Base-by-base conservation (phyloP, 2,329 filamentous ascomycete genomes). In the Decorospora gaudefroyi region DNA sequence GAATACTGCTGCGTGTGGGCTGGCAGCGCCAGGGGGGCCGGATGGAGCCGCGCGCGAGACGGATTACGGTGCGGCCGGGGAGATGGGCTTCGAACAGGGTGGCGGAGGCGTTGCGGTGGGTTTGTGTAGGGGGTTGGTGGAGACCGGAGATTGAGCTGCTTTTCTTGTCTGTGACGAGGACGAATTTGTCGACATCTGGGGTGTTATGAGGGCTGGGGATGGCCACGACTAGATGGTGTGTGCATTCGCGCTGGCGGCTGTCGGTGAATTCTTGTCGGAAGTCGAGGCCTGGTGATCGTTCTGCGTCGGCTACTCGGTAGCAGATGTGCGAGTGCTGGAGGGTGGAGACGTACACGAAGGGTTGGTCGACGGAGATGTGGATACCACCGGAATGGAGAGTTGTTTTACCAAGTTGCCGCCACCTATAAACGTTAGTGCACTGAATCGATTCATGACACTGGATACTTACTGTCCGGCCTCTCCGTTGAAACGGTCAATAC, bases 301-400 rank as follows among this genome's bases (percentile, higher is more conserved):
- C 65, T 57, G 25, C 56, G 46, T 19, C 57, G 52, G 69, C 50
- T 6, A 78, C 60, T 44, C 74, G 64, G 25, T 78, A 73, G 15
- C 76, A 71, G 19, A 78, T 64, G 8, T 82, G 70, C 0, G 80
- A 83, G 49, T 84, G 77, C 26, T 70, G 65, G 2, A 73, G 64
- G 1, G 80, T 84, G 1, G 80, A 78, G 32, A 83, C 70, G 47
- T 80, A 77, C 18, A 85, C 72, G 16, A 74, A 72, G 1, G 71
- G 67, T 2, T 67, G 65, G 6, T 70, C 65, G 10, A 76, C 71
- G 1, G 76, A 77, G 28, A 84, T 70, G 6, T 77, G 72, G 5
- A 78, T 67, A 3, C 75, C 79, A 2, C 73, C 65, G 3, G 78
- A 81, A 3, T 76, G 72, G 6, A 80, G 59, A 8, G 66, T 59